phyloP scores from a whole-genome alignment of 2,329 filamentous ascomycete genomes.

The Sporothrix inflata region DNA sequence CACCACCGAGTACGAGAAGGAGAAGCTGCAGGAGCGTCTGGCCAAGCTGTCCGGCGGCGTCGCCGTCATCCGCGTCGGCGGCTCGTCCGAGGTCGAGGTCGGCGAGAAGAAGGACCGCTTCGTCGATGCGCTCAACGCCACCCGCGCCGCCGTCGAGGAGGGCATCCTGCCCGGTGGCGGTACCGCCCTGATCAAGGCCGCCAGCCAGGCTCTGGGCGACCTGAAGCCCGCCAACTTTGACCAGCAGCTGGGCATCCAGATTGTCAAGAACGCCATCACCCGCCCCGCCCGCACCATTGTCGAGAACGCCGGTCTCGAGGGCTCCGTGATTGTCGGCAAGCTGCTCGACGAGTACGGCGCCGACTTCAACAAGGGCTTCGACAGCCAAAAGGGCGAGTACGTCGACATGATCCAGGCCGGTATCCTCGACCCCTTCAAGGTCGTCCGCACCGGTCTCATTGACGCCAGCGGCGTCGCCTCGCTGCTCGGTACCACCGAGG shows the following conservation, averaged over 20 bases:
- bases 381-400: constrained; percentile 96
- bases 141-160: constrained; percentile 96
- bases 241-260: constrained; percentile 96
- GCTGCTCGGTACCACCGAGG: constrained; percentile 95
- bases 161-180: constrained; percentile 98
- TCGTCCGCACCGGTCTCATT: constrained; percentile 92
- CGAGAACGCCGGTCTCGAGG: constrained; percentile 96
- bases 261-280: constrained; percentile 97
- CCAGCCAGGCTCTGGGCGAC: constrained; percentile 79
- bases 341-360: constrained; percentile 87
- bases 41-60: constrained; percentile 99
- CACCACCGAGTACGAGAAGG: constrained; percentile 99
- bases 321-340: constrained; percentile 96
- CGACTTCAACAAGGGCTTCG: constrained; percentile 98
- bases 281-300: constrained; percentile 92
- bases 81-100: constrained; percentile 96
- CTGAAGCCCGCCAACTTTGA: constrained; percentile 96
- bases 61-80: constrained; percentile 98
- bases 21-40: constrained; percentile 99
- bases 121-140: constrained; percentile 96
- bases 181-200: constrained; percentile 96
- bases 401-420: constrained; percentile 97
- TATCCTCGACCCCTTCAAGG: constrained; percentile 99
- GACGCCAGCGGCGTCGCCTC: constrained; percentile 97
- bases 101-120: constrained; percentile 99